These are phyloP conservation scores for Henckelia pumila DNA, from an alignment of 257 asterid genomes.

Conservation along the genomic window DNA sequence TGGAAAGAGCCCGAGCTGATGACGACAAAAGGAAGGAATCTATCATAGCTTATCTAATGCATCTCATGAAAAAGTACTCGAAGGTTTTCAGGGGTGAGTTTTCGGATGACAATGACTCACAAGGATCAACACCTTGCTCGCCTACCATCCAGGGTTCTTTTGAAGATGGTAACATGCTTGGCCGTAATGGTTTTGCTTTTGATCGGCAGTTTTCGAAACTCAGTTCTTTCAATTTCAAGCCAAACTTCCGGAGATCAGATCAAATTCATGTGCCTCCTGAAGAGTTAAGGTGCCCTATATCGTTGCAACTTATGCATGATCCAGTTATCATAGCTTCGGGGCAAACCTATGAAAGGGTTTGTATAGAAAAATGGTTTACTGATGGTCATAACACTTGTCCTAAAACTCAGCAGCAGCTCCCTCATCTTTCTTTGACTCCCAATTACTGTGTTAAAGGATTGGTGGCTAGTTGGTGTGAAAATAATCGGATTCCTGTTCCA, in stretches of 20 bases:
- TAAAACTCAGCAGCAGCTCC: conserved; percentile 91
- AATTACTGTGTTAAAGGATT: conserved; percentile 96
- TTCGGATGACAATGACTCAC: conserved; percentile 95
- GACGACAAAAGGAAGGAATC: conserved; percentile 96
- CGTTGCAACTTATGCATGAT: conserved; percentile 89
- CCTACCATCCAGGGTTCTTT: conserved; percentile 78
- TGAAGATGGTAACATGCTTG: conserved; percentile 55
- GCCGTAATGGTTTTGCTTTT: conserved; percentile 58
- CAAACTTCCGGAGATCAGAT: conserved; percentile 71
- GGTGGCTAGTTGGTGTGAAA: conserved; percentile 97
- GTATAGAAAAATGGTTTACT: conserved; percentile 95
- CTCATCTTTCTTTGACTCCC: conserved; percentile 83
- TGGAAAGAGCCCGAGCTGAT: conserved; percentile 83
- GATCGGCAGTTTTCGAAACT: conserved; percentile 81
- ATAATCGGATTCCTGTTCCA: conserved; percentile 67
- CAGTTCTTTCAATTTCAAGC: conserved; percentile 83
- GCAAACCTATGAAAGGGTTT: conserved; percentile 90
- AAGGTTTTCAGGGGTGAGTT: conserved; percentile 82
- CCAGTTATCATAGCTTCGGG: conserved; percentile 97
- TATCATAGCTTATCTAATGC: conserved; percentile 79
- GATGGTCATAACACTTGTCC: conserved; percentile 96
- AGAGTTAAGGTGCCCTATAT: conserved; percentile 92
- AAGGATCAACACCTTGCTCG: conserved; percentile 96
- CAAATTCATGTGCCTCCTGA: conserved; percentile 82
- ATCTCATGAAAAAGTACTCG: conserved; percentile 88